These are phyloP conservation scores for Pinus tabuliformis DNA, from an alignment of 75 land plant species.

Conservation along the genomic window DNA sequence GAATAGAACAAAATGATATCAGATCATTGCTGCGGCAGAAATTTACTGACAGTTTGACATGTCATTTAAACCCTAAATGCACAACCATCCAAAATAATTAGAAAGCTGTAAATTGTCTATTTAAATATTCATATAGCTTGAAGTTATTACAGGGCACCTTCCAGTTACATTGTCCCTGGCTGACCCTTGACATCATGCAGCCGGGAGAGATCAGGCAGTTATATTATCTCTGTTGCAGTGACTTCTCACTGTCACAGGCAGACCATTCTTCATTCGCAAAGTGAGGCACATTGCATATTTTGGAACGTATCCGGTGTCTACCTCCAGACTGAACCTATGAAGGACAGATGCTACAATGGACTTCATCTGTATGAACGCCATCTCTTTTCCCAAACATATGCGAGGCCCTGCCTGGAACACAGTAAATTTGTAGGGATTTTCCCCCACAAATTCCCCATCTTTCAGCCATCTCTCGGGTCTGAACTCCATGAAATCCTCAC, in stretches of 20 bases:
- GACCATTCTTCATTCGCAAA: conserved; percentile 56
- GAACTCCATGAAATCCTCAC: background rate
- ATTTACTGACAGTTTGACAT: too few species aligned
- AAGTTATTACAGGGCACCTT: too few species aligned
- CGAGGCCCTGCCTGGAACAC: conserved; percentile 35
- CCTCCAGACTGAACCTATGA: conserved; percentile 32
- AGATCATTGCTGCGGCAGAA: too few species aligned
- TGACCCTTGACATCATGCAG: too few species aligned
- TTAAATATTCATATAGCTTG: too few species aligned
- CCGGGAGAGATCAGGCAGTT: too few species aligned
- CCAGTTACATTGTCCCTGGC: too few species aligned
- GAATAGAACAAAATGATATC: too few species aligned
- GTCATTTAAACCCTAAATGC: too few species aligned
- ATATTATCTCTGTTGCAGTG: background rate
- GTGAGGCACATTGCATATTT: conserved; percentile 40
- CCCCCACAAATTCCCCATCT: conserved; percentile 21
- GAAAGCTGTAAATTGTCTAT: too few species aligned
- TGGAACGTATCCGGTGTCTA: conserved; percentile 35
- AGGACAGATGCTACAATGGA: conserved; percentile 13
- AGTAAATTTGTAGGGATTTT: conserved; percentile 23
- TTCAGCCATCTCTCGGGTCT: conserved; percentile 21
- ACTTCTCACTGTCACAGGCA: conserved; percentile 30
- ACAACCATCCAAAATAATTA: too few species aligned
- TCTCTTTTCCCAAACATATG: conserved; percentile 36
- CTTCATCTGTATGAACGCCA: conserved; percentile 38